A percentile compares a stretch with the other conserved stretches of the same genome.
phyloP scores from a whole-genome alignment of 306 rosid genomes.

The Pyrus bretschneideri region DNA sequence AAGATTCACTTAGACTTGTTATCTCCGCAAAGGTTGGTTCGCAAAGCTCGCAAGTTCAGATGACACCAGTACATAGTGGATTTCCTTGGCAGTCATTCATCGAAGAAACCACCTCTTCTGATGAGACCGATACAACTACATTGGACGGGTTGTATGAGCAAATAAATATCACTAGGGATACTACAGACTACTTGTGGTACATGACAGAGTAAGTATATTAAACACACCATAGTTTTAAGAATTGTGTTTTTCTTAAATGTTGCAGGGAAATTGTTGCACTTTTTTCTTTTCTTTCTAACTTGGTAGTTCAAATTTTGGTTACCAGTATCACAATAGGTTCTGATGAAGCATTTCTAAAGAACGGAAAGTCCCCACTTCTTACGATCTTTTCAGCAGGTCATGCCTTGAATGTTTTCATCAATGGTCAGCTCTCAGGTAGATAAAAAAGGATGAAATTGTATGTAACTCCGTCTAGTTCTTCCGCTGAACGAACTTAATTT shows the following conservation, averaged over 20 bases:
- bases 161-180: conserved; percentile 63
- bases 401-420: conserved; percentile 79
- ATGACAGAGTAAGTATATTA: conserved; percentile 78
- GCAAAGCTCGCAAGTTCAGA: conserved; percentile 41
- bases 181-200: conserved; percentile 92
- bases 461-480: not conserved
- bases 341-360: conserved; percentile 60
- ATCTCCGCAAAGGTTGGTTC: conserved; percentile 43
- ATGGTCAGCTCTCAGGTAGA: conserved; percentile 82
- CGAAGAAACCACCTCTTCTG: conserved; percentile 66
- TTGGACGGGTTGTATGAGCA: conserved; percentile 67
- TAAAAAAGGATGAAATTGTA: conserved; percentile 1
- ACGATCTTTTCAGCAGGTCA: conserved; percentile 84
- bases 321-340: conserved; percentile 68
- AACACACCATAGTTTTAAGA: not conserved
- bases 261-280: not conserved
- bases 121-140: conserved; percentile 34
- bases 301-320: not conserved
- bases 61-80: conserved; percentile 42
- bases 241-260: not conserved
- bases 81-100: conserved; percentile 69
- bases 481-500: conserved; percentile 7
- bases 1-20: conserved; percentile 1
- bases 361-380: conserved; percentile 60
- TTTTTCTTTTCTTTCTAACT: not conserved